phyloP scores from a whole-genome alignment of 2,329 filamentous ascomycete genomes.

The Alternaria gaisen region DNA sequence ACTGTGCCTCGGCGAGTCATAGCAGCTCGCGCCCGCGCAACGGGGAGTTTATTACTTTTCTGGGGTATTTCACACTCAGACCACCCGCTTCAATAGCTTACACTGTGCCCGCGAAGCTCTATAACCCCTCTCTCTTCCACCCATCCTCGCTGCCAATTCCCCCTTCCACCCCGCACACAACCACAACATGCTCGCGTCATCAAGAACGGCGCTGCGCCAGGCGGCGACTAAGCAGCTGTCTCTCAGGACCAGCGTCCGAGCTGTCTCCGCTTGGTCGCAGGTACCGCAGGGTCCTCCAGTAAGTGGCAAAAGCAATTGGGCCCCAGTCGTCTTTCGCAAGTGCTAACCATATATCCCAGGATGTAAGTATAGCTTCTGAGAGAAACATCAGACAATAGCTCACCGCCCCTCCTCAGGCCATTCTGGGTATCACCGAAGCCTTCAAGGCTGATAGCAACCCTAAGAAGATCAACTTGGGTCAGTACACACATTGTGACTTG shows the following conservation, averaged over 20 bases:
- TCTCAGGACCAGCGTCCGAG: constrained; percentile 58
- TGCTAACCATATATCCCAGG: constrained; percentile 41
- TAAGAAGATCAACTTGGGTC: constrained; percentile 98
- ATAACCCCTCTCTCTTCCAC: constrained; percentile 19
- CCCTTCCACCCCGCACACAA: constrained; percentile 13
- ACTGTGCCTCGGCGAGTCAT: constrained; percentile 20
- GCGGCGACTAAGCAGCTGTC: constrained; percentile 47
- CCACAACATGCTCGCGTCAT: constrained; percentile 49
- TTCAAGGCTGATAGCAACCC: constrained; percentile 96
- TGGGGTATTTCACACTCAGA: constrained; percentile 41
- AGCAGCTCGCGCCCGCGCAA: constrained; percentile 24
- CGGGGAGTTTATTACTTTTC: constrained; percentile 33
- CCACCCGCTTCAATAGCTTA: constrained; percentile 28
- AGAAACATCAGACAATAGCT: constrained; percentile 19
- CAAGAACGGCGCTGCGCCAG: constrained; percentile 51
- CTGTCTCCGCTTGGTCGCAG: constrained; percentile 86
- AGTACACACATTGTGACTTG: constrained; percentile 32
- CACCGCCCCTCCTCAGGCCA: constrained; percentile 65
- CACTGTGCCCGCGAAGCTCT: constrained; percentile 15
- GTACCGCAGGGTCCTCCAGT: constrained; percentile 95
- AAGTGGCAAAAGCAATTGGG: constrained; percentile 55
- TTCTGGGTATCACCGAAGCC: constrained; percentile 93
- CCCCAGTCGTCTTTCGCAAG: constrained; percentile 19
- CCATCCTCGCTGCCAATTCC: constrained; percentile 13
- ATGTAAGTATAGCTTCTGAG: constrained; percentile 39